Conservation (phyloP, 2,329 filamentous ascomycete species). For the Arthrobotrys conoides region DNA sequence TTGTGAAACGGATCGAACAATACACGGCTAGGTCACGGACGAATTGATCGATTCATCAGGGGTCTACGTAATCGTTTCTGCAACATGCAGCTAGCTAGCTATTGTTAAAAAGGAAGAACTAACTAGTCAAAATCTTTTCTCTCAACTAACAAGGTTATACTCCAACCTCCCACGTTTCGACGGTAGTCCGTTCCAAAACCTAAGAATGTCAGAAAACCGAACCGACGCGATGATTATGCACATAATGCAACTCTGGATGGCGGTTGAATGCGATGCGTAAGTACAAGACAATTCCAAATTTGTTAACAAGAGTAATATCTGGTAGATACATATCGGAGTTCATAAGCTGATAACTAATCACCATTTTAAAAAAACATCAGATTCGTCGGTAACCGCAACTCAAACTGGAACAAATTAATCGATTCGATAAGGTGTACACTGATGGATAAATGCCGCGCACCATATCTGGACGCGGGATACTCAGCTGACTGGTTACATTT, state of each 20-base stretch:
- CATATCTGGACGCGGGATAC: conserved; percentile 54
- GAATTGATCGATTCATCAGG: neutral
- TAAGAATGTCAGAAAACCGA: conserved; percentile 27
- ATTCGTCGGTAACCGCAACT: conserved; percentile 56
- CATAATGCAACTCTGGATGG: conserved; percentile 59
- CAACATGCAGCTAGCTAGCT: neutral
- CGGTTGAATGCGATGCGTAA: conserved; percentile 53
- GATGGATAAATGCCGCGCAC: conserved; percentile 53
- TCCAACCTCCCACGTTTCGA: conserved; percentile 53
- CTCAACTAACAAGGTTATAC: conserved; percentile 26
- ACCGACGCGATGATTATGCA: conserved; percentile 51
- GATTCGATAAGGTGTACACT: conserved; percentile 53
- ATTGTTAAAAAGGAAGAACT: neutral
- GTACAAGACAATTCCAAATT: conserved; percentile 11
- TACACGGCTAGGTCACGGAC: neutral
- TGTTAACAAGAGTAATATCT: neutral
- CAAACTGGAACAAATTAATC: conserved; percentile 59
- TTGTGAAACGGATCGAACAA: too few relatives aligned
- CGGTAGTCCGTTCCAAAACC: conserved; percentile 44
- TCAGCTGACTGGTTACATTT: conserved; percentile 50
- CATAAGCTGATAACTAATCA: neutral
- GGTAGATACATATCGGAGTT: too few relatives aligned
- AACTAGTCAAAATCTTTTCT: conserved; percentile 5
- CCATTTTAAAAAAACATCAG: conserved; percentile 20
- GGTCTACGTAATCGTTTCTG: neutral